Conservation (phyloP, 345 rosid species). For the Nasturtium officinale region DNA sequence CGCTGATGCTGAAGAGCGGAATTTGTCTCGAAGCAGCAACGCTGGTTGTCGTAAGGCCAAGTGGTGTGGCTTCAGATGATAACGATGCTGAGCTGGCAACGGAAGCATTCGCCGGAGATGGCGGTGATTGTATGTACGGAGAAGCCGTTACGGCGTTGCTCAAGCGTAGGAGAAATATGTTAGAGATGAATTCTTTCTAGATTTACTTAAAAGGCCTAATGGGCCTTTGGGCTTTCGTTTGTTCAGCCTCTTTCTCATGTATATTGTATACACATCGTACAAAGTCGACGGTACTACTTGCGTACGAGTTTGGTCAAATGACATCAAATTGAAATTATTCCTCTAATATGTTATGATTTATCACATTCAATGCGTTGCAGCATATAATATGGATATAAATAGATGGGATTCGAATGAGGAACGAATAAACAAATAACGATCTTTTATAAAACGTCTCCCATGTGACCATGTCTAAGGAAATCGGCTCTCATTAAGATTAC, state of each 20-base stretch:
- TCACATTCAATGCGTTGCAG: conserved; percentile 22
- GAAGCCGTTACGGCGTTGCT: conserved; percentile 45
- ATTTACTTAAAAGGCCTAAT: neutral
- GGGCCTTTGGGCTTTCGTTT: conserved; percentile 34
- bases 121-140: conserved; percentile 44
- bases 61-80: conserved; percentile 18
- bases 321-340: conserved; percentile 22
- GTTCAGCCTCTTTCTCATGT: conserved; percentile 18
- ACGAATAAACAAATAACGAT: conserved; percentile 8
- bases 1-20: conserved; percentile 37
- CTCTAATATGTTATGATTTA: conserved; percentile 24
- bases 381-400: neutral
- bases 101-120: conserved; percentile 35
- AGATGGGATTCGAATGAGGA: conserved; percentile 17
- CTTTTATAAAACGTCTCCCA: neutral
- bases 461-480: neutral
- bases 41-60: conserved; percentile 42
- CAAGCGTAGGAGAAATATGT: conserved; percentile 45
- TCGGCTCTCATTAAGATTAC: neutral
- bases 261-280: conserved; percentile 24
- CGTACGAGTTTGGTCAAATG: conserved; percentile 34
- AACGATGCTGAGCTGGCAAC: conserved; percentile 25
- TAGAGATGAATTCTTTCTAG: conserved; percentile 46
- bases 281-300: conserved; percentile 15
- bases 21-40: conserved; percentile 46